Conservation (phyloP, 225 moss, liverwort and hornwort genomes). For the Asterella californica region DNA sequence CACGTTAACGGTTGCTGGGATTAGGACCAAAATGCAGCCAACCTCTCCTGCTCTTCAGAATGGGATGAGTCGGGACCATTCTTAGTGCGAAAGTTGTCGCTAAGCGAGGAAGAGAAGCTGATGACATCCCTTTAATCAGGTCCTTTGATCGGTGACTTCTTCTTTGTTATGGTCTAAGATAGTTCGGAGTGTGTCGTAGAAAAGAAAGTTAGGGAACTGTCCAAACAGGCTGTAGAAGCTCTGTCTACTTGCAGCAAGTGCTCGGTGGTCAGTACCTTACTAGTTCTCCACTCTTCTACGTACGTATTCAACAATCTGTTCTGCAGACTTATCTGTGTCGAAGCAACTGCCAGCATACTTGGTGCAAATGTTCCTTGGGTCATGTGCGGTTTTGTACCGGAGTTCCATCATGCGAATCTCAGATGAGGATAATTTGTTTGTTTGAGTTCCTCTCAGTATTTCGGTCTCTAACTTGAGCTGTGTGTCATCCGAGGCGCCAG, state of each 20-base stretch:
- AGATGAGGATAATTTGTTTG: not conserved
- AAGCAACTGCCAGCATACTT: not conserved
- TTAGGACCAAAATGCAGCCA: not conserved
- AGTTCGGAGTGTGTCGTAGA: not conserved
- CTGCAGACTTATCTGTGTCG: not conserved
- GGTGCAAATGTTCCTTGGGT: not conserved
- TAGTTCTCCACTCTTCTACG: not conserved
- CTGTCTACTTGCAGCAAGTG: not conserved
- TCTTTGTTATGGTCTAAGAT: not conserved
- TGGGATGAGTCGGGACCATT: not conserved
- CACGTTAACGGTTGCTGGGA: not conserved
- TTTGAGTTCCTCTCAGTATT: not conserved
- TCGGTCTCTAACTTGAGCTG: not conserved
- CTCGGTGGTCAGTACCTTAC: not conserved
- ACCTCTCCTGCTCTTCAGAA: not conserved
- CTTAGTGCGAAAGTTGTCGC: not conserved
- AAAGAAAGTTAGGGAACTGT: no score
- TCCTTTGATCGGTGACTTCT: not conserved
- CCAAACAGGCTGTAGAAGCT: no score
- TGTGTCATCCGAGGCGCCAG: not conserved
- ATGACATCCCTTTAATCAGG: not conserved
- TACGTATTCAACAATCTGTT: not conserved
- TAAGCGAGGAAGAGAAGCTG: not conserved
- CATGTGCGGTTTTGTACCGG: not conserved
- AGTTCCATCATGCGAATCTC: not conserved